Evolutionary conservation across 2,329 filamentous ascomycete genomes (phyloP).

Genomic region (Ilyonectria robusta): DNA sequence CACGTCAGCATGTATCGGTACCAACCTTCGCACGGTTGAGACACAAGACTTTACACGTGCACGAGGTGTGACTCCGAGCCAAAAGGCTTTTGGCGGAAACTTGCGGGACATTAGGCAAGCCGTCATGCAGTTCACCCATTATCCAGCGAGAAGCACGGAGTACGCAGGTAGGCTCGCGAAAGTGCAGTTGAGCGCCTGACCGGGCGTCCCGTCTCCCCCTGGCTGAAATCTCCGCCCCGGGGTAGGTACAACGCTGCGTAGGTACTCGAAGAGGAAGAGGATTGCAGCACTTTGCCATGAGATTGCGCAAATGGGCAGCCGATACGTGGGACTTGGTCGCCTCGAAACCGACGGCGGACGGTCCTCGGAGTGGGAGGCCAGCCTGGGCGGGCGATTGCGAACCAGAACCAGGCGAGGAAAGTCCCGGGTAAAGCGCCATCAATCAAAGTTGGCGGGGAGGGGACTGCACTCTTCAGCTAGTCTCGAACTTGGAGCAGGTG

Average conservation of each 20-base stretch:
- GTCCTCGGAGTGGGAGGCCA: not conserved
- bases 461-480: not conserved
- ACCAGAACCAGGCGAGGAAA: constrained; percentile 21
- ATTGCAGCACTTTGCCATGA: constrained; percentile 14
- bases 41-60: constrained; percentile 14
- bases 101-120: constrained; percentile 4
- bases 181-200: constrained; percentile 11
- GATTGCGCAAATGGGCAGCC: constrained; percentile 29
- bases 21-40: constrained; percentile 1
- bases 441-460: not conserved
- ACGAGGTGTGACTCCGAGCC: constrained; percentile 18
- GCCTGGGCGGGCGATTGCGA: constrained; percentile 23
- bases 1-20: not conserved
- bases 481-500: not conserved
- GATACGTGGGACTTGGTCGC: constrained; percentile 29
- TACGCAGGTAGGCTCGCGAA: constrained; percentile 2
- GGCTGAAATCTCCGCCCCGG: not conserved
- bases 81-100: not conserved
- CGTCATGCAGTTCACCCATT: not conserved
- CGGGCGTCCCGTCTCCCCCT: constrained; percentile 1
- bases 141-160: not conserved
- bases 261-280: not conserved
- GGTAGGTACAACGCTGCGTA: constrained; percentile 7
- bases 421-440: constrained; percentile 2
- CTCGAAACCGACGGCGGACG: constrained; percentile 5